Conservation (phyloP, 306 rosid species). For the Prosopis cineraria region DNA sequence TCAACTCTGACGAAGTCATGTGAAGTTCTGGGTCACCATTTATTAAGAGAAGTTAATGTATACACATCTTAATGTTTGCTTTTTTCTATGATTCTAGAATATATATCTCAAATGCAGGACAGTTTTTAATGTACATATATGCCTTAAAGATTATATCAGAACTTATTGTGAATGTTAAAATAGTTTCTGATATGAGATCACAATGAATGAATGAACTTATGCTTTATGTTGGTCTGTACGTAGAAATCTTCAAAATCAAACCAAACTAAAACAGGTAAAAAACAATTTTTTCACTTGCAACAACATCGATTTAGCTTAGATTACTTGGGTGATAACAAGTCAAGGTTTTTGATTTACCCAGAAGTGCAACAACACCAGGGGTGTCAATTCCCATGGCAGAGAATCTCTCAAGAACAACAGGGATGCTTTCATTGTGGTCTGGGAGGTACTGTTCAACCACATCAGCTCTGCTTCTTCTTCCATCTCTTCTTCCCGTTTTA, state of each 20-base stretch:
- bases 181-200: neutral
- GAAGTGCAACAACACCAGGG: slow-evolving; percentile 87
- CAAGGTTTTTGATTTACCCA: slow-evolving; percentile 48
- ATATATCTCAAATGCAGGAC: neutral
- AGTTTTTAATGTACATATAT: neutral
- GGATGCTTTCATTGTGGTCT: slow-evolving; percentile 95
- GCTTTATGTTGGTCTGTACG: neutral
- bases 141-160: neutral
- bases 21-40: neutral
- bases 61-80: neutral
- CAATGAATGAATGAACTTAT: neutral
- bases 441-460: slow-evolving; percentile 82
- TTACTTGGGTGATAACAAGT: too few relatives aligned
- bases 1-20: neutral
- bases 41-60: neutral
- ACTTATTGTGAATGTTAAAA: neutral
- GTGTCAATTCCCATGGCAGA: slow-evolving; percentile 83
- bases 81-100: too few relatives aligned
- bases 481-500: slow-evolving; percentile 97
- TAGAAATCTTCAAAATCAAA: neutral
- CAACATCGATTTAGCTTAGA: too few relatives aligned
- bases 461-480: slow-evolving; percentile 91
- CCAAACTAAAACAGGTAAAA: neutral
- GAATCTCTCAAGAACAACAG: slow-evolving; percentile 84
- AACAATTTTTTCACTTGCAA: too few relatives aligned